phyloP scores from a whole-genome alignment of 2,329 filamentous ascomycete genomes.

The Teratosphaeria destructans region DNA sequence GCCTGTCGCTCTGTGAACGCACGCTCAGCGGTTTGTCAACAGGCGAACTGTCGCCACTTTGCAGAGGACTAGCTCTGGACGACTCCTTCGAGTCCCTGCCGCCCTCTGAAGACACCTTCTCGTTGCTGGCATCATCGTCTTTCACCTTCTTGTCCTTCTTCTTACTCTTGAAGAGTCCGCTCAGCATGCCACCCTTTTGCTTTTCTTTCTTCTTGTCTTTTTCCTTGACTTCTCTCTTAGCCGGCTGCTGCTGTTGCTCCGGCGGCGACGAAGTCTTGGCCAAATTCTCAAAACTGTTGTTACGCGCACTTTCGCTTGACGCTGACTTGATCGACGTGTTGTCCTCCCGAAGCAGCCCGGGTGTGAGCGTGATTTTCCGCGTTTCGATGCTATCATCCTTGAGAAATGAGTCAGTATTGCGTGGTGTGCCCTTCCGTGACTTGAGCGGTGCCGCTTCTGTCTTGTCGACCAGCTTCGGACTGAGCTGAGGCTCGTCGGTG shows the following conservation, averaged over 20 bases:
- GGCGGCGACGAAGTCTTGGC: constrained; percentile 55
- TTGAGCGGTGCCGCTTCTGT: constrained; percentile 36
- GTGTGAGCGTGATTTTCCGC: constrained; percentile 93
- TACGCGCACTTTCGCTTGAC: constrained; percentile 35
- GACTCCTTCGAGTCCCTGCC: constrained; percentile 17
- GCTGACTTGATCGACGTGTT: constrained; percentile 27
- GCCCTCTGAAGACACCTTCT: constrained; percentile 22
- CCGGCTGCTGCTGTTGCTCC: constrained; percentile 52
- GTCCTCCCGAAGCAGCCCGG: constrained; percentile 82
- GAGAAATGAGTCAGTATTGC: constrained; percentile 94
- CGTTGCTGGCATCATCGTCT: constrained; percentile 26
- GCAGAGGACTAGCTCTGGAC: constrained; percentile 10
- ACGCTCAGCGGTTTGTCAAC: constrained; percentile 9
- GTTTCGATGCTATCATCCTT: constrained; percentile 92
- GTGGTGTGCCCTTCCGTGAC: constrained; percentile 74
- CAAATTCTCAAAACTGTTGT: constrained; percentile 63
- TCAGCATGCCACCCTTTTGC: constrained; percentile 63
- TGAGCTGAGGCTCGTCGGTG: constrained; percentile 20
- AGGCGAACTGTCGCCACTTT: constrained; percentile 14
- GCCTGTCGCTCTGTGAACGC: background rate
- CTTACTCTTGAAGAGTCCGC: constrained; percentile 57
- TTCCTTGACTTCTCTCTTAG: constrained; percentile 68
- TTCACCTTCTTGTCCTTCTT: constrained; percentile 54
- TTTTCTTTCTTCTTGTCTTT: constrained; percentile 67
- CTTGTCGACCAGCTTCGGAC: constrained; percentile 24